Conservation (phyloP, 2,329 filamentous ascomycete species). For the Aureobasidium uvarum region DNA sequence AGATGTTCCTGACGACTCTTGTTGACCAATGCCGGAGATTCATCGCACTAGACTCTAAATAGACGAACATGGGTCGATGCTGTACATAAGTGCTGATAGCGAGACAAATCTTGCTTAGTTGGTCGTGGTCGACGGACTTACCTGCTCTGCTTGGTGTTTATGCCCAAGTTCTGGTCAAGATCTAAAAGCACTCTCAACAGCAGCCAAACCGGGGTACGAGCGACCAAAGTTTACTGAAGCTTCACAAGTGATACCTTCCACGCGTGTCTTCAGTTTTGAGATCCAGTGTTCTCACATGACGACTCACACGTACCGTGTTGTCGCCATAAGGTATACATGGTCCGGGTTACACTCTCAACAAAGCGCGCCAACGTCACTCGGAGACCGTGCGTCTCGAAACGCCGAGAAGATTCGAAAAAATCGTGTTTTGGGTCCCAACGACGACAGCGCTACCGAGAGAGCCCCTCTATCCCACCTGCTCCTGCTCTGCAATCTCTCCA, state of each 20-base stretch:
- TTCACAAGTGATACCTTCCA: not conserved
- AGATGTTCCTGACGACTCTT: not conserved
- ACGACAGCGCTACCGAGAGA: constrained; percentile 14
- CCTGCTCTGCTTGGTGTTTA: too few relatives aligned
- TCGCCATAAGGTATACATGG: not conserved
- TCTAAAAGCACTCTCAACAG: not conserved
- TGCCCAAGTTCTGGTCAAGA: too few relatives aligned
- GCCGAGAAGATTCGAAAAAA: constrained; percentile 17
- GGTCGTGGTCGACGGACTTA: too few relatives aligned
- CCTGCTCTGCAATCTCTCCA: constrained; percentile 15
- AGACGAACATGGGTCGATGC: not conserved
- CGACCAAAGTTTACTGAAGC: not conserved
- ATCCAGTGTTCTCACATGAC: too few relatives aligned
- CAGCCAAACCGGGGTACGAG: not conserved
- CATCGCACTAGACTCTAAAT: not conserved
- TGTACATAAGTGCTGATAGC: not conserved
- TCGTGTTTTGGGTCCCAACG: constrained; percentile 19
- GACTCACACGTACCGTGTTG: not conserved
- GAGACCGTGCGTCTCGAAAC: constrained; percentile 13
- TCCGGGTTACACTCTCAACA: not conserved
- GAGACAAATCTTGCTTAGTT: too few relatives aligned
- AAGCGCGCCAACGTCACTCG: not conserved
- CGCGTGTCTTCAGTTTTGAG: not conserved
- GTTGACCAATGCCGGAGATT: not conserved
- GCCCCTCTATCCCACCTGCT: constrained; percentile 23